phyloP scores from a whole-genome alignment of 2,329 filamentous ascomycete genomes.

The Alternaria panax region DNA sequence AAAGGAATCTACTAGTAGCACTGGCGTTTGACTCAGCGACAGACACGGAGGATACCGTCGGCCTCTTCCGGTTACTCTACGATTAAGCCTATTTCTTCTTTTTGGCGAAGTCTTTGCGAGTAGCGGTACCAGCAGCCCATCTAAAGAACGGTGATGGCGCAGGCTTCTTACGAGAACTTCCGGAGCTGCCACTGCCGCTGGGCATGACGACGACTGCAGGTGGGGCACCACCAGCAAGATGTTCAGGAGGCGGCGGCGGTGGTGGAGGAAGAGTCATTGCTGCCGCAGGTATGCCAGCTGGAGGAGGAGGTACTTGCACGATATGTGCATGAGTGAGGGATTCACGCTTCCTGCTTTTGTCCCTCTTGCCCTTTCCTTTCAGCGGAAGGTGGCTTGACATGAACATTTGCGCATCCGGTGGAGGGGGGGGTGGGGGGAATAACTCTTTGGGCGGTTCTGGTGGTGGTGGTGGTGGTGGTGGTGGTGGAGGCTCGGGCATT shows the following conservation, averaged over 20 bases:
- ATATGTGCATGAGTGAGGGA: slow-evolving; percentile 17
- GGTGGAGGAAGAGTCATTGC: too few species aligned
- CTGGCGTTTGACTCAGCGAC: not conserved
- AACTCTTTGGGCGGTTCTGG: slow-evolving; percentile 17
- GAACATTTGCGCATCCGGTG: slow-evolving; percentile 25
- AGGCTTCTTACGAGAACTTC: slow-evolving; percentile 18
- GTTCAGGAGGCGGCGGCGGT: slow-evolving; percentile 13
- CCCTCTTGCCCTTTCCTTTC: slow-evolving; percentile 22
- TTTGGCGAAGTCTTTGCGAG: too few species aligned
- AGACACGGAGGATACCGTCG: not conserved
- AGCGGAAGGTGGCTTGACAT: slow-evolving; percentile 20
- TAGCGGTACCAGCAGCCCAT: slow-evolving; percentile 31
- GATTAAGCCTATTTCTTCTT: slow-evolving; percentile 11
- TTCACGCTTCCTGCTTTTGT: slow-evolving; percentile 26
- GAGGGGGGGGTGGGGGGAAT: slow-evolving; percentile 21
- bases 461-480: slow-evolving; percentile 2
- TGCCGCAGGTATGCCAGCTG: not conserved
- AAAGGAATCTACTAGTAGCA: not conserved
- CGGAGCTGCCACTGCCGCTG: slow-evolving; percentile 7
- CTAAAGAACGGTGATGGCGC: slow-evolving; percentile 27
- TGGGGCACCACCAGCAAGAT: slow-evolving; percentile 14
- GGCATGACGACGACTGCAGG: slow-evolving; percentile 18
- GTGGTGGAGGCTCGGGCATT: slow-evolving; percentile 47
- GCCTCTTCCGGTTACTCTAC: not conserved
- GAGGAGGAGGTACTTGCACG: slow-evolving; percentile 15